Conservation (phyloP, 2,329 filamentous ascomycete genomes). For the Colletotrichum tofieldiae region DNA sequence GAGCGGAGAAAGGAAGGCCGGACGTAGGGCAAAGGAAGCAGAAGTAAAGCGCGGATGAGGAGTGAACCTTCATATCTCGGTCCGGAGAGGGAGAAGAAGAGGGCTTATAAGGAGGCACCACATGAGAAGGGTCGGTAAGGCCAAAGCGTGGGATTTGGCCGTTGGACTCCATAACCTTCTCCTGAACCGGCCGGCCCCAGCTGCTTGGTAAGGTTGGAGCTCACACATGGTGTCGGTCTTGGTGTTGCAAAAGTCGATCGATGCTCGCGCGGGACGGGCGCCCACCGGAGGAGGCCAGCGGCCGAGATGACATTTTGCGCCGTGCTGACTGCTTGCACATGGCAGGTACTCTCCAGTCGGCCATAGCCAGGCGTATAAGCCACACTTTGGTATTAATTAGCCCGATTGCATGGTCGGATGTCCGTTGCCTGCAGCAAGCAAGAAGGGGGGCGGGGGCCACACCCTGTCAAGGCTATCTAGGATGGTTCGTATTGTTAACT, state of each 20-base stretch:
- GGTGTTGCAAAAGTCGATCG: constrained; percentile 19
- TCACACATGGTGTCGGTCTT: constrained; percentile 33
- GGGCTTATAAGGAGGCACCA: constrained; percentile 27
- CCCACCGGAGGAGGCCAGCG: constrained; percentile 11
- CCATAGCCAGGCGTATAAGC: constrained; percentile 29
- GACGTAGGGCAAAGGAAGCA: constrained; percentile 5
- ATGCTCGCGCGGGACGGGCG: constrained; percentile 25
- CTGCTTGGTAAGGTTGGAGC: constrained; percentile 36
- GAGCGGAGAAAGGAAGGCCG: constrained; percentile 30
- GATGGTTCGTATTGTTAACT: constrained; percentile 15
- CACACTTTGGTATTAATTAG: constrained; percentile 23
- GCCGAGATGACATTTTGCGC: constrained; percentile 32
- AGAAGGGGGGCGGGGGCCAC: constrained; percentile 5
- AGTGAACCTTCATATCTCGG: neutral
- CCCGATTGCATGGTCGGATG: constrained; percentile 34
- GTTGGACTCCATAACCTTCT: neutral
- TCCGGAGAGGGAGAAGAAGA: neutral
- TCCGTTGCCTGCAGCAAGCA: constrained; percentile 33
- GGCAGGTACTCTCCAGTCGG: constrained; percentile 27
- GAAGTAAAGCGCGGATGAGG: constrained; percentile 15
- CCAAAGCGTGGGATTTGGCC: constrained; percentile 20
- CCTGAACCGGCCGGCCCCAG: constrained; percentile 17
- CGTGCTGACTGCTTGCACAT: constrained; percentile 38
- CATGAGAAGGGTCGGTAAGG: constrained; percentile 10
- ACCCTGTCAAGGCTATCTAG: constrained; percentile 26